Evolutionary conservation across 495 filamentous ascomycete genomes (phyloP).

Genomic region (Lophiotrema nucula): DNA sequence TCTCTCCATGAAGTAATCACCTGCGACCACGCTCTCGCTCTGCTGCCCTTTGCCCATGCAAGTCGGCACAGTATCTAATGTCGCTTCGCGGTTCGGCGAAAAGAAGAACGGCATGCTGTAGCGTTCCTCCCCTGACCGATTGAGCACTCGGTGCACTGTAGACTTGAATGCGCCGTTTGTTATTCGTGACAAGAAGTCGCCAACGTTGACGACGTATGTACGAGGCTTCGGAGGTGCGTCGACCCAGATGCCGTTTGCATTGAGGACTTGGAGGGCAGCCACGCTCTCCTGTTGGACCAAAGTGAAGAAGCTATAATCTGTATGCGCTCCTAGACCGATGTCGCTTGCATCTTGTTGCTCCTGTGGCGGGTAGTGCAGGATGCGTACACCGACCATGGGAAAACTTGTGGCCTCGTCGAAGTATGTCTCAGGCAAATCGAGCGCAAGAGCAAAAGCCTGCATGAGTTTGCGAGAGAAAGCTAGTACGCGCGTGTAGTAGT

Average conservation of each 20-base stretch:
- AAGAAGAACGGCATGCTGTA: slow-evolving; percentile 17
- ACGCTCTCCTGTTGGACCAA: slow-evolving; percentile 39
- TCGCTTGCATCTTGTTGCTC: slow-evolving; percentile 2
- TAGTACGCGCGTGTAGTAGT: slow-evolving; percentile 10
- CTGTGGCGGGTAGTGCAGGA: slow-evolving; percentile 17
- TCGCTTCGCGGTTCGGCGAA: slow-evolving; percentile 7
- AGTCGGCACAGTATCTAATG: slow-evolving; percentile 3
- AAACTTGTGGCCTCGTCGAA: slow-evolving; percentile 11
- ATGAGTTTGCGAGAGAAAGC: slow-evolving; percentile 9
- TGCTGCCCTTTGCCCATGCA: background rate
- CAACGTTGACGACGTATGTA: slow-evolving; percentile 9
- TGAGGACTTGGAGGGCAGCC: slow-evolving; percentile 49
- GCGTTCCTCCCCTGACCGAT: slow-evolving; percentile 11
- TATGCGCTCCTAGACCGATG: slow-evolving; percentile 22
- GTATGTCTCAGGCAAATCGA: slow-evolving; percentile 16
- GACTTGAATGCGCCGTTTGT: slow-evolving; percentile 12
- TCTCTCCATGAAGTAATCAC: slow-evolving; percentile 16
- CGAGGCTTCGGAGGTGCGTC: slow-evolving; percentile 45
- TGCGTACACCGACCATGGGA: slow-evolving; percentile 12
- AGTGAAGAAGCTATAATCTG: slow-evolving; percentile 24
- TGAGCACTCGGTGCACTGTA: slow-evolving; percentile 12
- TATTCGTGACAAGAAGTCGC: slow-evolving; percentile 8
- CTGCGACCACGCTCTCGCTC: background rate
- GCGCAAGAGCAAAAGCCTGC: slow-evolving; percentile 11
- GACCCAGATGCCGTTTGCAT: slow-evolving; percentile 53